Evolutionary conservation across 257 asterid genomes (phyloP).

Genomic region (Fraxinus excelsior): DNA sequence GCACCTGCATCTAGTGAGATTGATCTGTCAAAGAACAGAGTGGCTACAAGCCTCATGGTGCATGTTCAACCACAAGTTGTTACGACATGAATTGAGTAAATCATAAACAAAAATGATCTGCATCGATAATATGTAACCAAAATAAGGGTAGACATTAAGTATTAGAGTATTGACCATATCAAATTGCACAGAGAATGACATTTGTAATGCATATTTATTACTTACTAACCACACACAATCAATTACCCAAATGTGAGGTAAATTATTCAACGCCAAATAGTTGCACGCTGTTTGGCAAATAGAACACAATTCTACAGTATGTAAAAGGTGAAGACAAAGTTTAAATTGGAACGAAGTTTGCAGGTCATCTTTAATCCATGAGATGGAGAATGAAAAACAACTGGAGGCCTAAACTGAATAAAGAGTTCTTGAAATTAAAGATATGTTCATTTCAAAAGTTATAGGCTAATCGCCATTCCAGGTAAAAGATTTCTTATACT

Average conservation of each 20-base stretch:
- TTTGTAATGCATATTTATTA: not conserved
- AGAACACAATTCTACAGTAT: not conserved
- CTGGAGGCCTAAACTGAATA: not conserved
- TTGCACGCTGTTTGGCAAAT: not conserved
- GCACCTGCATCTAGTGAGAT: slow-evolving; percentile 58
- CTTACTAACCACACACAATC: not conserved
- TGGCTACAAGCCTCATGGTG: not conserved
- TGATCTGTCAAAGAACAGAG: slow-evolving; percentile 29
- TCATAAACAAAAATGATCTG: not conserved
- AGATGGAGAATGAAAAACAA: not conserved
- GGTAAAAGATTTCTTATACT: not conserved
- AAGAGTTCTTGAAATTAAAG: not conserved
- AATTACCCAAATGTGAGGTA: not conserved
- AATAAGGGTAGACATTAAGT: not conserved
- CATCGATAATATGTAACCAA: not conserved
- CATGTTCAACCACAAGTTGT: not conserved
- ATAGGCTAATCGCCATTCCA: not conserved
- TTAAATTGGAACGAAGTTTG: not conserved
- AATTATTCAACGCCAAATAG: not conserved
- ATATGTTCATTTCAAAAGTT: not conserved
- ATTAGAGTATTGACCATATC: not conserved
- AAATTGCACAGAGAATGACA: not conserved
- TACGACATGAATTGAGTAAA: not conserved
- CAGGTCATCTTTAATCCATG: not conserved
- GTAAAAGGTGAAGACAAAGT: not conserved